Conservation (phyloP, 1,139 yeast genomes). For the Candida dubliniensis region DNA sequence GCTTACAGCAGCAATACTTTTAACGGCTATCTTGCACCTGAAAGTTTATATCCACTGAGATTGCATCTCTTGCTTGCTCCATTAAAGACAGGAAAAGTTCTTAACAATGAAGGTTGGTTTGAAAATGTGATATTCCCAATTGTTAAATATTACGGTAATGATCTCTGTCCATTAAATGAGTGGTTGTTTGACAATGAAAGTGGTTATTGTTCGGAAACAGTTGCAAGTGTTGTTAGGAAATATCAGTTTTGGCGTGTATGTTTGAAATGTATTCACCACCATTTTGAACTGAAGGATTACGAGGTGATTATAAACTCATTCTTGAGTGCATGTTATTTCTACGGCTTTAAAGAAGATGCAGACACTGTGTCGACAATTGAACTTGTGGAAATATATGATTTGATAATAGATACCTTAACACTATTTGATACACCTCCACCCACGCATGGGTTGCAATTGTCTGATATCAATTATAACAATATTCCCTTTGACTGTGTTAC, state of each 20-base stretch:
- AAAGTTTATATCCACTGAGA: constrained; percentile 9
- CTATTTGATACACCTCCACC: constrained; percentile 9
- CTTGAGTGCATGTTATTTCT: constrained; percentile 30
- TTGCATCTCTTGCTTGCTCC: constrained; percentile 29
- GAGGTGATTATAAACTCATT: constrained; percentile 20
- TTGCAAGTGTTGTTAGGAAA: constrained; percentile 13
- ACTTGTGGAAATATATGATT: constrained; percentile 30
- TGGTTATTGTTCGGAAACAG: not conserved
- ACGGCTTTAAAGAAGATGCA: constrained; percentile 18
- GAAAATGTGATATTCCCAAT: constrained; percentile 33
- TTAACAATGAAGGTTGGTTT: constrained; percentile 27
- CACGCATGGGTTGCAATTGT: constrained; percentile 3
- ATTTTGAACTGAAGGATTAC: constrained; percentile 16
- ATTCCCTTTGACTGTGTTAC: not conserved
- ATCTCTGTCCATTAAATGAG: constrained; percentile 25
- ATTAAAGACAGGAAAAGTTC: constrained; percentile 17
- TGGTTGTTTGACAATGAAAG: constrained; percentile 26
- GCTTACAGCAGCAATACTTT: constrained; percentile 14
- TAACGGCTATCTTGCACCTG: constrained; percentile 17
- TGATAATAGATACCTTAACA: constrained; percentile 26
- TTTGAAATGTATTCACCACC: constrained; percentile 19
- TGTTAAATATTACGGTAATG: constrained; percentile 19
- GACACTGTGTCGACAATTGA: constrained; percentile 28
- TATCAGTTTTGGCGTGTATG: constrained; percentile 28
- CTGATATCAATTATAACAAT: constrained; percentile 1